These are phyloP conservation scores for Sambucus nigra DNA, from an alignment of 129 eudicot genomes.

Conservation along the genomic window DNA sequence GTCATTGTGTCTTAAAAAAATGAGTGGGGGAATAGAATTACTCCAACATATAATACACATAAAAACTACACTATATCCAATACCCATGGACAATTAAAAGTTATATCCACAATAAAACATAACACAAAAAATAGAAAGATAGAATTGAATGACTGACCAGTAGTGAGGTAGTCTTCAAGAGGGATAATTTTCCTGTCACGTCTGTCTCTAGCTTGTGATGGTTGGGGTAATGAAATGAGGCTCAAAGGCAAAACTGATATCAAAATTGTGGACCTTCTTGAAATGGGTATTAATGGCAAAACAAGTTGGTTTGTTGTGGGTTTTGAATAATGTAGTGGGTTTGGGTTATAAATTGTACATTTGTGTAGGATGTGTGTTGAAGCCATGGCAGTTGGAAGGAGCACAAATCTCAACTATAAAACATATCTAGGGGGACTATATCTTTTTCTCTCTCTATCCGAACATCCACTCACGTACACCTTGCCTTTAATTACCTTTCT, in stretches of 20 bases:
- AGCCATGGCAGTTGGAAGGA: constrained; percentile 2
- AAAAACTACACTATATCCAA: background rate
- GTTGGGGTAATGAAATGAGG: constrained; percentile 40
- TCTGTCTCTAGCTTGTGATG: constrained; percentile 70
- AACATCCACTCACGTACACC: constrained; percentile 7
- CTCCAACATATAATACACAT: background rate
- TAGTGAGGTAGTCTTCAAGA: constrained; percentile 70
- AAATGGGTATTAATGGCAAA: constrained; percentile 34
- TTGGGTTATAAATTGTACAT: constrained; percentile 13
- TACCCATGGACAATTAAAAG: too few species aligned
- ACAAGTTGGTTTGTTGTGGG: constrained; percentile 21
- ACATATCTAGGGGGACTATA: background rate
- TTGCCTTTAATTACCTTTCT: background rate
- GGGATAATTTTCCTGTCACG: constrained; percentile 68
- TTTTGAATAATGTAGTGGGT: constrained; percentile 4
- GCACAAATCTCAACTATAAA: background rate
- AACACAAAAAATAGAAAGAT: background rate
- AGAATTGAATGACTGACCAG: constrained; percentile 31
- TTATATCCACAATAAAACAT: background rate
- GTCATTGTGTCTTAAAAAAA: background rate
- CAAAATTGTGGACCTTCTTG: constrained; percentile 63
- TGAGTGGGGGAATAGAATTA: too few species aligned
- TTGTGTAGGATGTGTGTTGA: constrained; percentile 22
- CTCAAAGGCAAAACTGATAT: constrained; percentile 41
- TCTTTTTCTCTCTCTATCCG: constrained; percentile 3